Conservation (phyloP, 805 yeast species). For the Wickerhamiella bombiphila region DNA sequence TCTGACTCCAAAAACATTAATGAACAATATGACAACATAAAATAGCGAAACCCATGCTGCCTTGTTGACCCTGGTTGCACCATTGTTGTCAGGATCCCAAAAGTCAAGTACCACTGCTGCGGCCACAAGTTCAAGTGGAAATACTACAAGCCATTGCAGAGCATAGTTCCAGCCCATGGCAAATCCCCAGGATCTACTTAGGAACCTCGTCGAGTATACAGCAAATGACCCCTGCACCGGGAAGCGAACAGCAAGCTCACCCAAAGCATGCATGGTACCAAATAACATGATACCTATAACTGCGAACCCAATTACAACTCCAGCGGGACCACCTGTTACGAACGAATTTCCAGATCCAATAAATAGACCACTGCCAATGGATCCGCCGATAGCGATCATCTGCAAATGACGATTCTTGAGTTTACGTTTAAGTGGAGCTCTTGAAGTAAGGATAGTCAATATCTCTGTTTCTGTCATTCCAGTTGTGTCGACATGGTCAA, state of each 20-base stretch:
- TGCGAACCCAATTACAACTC: slow-evolving; percentile 43
- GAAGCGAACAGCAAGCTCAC: slow-evolving; percentile 53
- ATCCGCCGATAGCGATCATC: no score
- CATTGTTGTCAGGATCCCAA: slow-evolving; percentile 31
- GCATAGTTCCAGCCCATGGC: slow-evolving; percentile 58
- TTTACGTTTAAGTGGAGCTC: slow-evolving; percentile 24
- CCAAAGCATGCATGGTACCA: slow-evolving; percentile 49
- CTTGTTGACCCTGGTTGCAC: slow-evolving; percentile 23
- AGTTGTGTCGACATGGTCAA: slow-evolving; percentile 23
- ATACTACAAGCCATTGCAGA: slow-evolving; percentile 42
- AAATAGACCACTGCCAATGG: no score
- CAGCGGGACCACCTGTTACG: slow-evolving; percentile 38
- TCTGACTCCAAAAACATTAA: slow-evolving; percentile 43
- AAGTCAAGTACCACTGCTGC: slow-evolving; percentile 39
- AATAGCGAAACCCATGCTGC: slow-evolving; percentile 48
- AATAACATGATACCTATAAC: slow-evolving; percentile 51
- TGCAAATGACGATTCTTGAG: slow-evolving; percentile 24
- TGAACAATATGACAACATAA: slow-evolving; percentile 33
- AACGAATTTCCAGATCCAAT: no score
- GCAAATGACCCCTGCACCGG: slow-evolving; percentile 46
- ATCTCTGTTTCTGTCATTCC: slow-evolving; percentile 22
- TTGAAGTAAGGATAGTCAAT: slow-evolving; percentile 10
- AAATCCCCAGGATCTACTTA: no score
- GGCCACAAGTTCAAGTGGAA: slow-evolving; percentile 51
- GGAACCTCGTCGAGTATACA: slow-evolving; percentile 40